phyloP scores from a whole-genome alignment of 2,329 filamentous ascomycete genomes.

The Botrytis paeoniae region DNA sequence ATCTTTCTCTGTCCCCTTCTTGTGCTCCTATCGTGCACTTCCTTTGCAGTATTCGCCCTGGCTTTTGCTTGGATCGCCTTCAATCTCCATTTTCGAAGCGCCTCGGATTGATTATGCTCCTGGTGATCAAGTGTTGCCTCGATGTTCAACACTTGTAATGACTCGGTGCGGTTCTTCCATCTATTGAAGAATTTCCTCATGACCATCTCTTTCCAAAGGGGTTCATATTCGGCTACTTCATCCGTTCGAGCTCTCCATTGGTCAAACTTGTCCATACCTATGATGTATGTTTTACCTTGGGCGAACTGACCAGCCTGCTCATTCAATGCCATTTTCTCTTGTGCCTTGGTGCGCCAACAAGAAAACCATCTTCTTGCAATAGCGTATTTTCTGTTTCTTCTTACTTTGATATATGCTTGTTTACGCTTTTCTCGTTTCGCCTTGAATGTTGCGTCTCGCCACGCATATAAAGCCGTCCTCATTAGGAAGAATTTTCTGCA shows the following conservation, averaged over 20 bases:
- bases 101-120: constrained; percentile 30
- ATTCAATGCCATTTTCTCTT: constrained; percentile 32
- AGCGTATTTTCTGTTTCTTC: constrained; percentile 33
- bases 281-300: constrained; percentile 31
- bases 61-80: constrained; percentile 32
- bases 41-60: constrained; percentile 32
- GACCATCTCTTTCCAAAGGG: constrained; percentile 27
- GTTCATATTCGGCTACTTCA: constrained; percentile 33
- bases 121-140: constrained; percentile 35
- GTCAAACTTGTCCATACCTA: constrained; percentile 36
- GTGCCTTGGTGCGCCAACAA: constrained; percentile 31
- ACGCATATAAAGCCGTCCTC: constrained; percentile 32
- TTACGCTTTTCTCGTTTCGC: constrained; percentile 36
- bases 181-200: constrained; percentile 30
- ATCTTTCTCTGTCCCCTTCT: constrained; percentile 38
- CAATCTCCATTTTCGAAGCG: constrained; percentile 37
- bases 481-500: constrained; percentile 36
- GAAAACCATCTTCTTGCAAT: constrained; percentile 31
- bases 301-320: constrained; percentile 31
- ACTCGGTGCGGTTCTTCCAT: constrained; percentile 32
- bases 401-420: constrained; percentile 34
- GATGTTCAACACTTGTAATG: constrained; percentile 29
- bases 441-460: constrained; percentile 33
- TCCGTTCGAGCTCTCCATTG: constrained; percentile 34
- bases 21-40: constrained; percentile 36